These are phyloP conservation scores for Cenchrus fungigraminus DNA, from an alignment of 176 grass and related monocot genomes.

Conservation along the genomic window DNA sequence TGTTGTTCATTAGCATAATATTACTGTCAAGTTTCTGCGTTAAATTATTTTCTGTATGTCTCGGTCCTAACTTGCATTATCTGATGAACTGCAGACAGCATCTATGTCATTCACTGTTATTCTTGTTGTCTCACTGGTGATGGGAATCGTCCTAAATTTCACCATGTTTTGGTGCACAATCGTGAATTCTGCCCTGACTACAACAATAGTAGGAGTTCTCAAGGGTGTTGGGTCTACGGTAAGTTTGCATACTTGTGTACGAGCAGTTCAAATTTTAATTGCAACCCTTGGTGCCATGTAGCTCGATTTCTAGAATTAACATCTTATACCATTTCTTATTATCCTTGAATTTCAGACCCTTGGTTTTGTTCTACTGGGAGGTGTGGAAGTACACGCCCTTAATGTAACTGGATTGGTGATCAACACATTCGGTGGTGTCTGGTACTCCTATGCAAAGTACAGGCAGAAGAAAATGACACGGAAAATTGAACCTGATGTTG, in stretches of 20 bases:
- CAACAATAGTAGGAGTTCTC: conserved; percentile 96
- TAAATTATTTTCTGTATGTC: conserved; percentile 22
- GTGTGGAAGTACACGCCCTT: conserved; percentile 75
- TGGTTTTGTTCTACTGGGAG: conserved; percentile 92
- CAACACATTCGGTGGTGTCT: conserved; percentile 87
- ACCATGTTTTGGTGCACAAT: conserved; percentile 99
- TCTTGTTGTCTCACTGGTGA: conserved; percentile 74
- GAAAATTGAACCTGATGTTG: conserved; percentile 62
- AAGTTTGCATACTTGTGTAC: conserved; percentile 15
- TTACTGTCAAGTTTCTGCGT: not conserved
- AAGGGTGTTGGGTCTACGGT: conserved; percentile 94
- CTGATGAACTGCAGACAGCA: conserved; percentile 44
- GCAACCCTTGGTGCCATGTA: not conserved
- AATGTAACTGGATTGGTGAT: conserved; percentile 86
- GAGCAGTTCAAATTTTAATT: not conserved
- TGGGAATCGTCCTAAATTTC: conserved; percentile 89
- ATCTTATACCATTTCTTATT: not conserved
- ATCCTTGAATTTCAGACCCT: conserved; percentile 62
- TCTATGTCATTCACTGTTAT: conserved; percentile 68
- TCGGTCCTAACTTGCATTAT: not conserved
- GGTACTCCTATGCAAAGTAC: conserved; percentile 94
- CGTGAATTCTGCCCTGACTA: conserved; percentile 94
- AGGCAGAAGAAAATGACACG: conserved; percentile 67
- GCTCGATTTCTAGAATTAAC: not conserved
- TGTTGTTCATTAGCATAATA: conserved; percentile 8